These are phyloP conservation scores for Kluyveromyces lactis DNA, from an alignment of 805 yeast species.

Conservation along the genomic window DNA sequence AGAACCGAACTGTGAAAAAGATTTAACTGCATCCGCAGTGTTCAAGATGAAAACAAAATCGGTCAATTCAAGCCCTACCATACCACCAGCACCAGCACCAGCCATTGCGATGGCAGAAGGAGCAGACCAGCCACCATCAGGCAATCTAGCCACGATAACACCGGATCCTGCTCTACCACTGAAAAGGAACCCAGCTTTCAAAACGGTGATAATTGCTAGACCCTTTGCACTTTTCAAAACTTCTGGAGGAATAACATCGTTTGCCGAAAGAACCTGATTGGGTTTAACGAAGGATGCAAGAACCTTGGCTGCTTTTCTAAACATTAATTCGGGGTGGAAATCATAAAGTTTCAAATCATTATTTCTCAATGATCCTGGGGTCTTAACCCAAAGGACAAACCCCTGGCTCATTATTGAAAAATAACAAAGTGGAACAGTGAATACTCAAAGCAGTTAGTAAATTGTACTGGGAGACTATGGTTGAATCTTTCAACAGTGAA, in stretches of 20 bases:
- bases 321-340: no score
- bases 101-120: slow-evolving; percentile 94
- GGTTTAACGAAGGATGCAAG: slow-evolving; percentile 89
- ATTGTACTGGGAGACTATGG: no score
- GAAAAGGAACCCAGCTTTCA: slow-evolving; percentile 92
- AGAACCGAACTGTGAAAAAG: slow-evolving; percentile 91
- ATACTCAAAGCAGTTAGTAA: no score
- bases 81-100: slow-evolving; percentile 99
- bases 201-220: slow-evolving; percentile 82
- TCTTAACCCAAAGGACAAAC: no score
- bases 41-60: slow-evolving; percentile 93
- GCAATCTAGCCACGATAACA: slow-evolving; percentile 83
- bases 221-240: slow-evolving; percentile 88
- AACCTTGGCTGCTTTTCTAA: slow-evolving; percentile 85
- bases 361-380: no score
- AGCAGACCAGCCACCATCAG: slow-evolving; percentile 96
- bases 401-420: no score
- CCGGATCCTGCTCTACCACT: slow-evolving; percentile 98
- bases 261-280: slow-evolving; percentile 85
- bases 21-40: slow-evolving; percentile 78
- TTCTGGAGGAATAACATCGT: slow-evolving; percentile 81
- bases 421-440: no score
- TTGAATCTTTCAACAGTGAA: no score
- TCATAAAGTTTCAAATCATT: no score
- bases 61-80: slow-evolving; percentile 91